Evolutionary conservation across 2,329 filamentous ascomycete species (phyloP).

Genomic region (Penicillium sclerotigenum): DNA sequence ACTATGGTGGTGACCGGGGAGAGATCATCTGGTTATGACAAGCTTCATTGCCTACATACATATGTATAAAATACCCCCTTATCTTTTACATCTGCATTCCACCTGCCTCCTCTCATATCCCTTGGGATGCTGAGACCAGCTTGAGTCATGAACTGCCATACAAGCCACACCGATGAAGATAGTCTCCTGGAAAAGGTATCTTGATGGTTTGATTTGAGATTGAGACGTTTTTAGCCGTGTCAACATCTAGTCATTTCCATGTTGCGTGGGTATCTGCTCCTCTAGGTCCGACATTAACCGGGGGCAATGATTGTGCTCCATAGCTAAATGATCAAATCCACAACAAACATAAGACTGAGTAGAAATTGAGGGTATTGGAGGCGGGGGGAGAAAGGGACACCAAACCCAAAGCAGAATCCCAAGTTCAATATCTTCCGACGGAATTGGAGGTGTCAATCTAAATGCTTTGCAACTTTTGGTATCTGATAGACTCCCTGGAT

Average conservation of each 20-base stretch:
- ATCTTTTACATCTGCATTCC: constrained; percentile 4
- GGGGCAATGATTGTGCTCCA: background rate
- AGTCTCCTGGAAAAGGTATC: background rate
- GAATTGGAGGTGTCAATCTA: too few species aligned
- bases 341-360: too few species aligned
- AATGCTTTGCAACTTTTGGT: too few species aligned
- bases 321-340: background rate
- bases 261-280: background rate
- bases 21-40: background rate
- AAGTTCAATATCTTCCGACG: too few species aligned
- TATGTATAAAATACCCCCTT: background rate
- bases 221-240: background rate
- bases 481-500: too few species aligned
- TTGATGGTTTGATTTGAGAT: background rate
- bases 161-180: background rate
- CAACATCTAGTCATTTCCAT: background rate
- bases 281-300: background rate
- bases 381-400: too few species aligned
- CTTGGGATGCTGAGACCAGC: background rate
- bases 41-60: background rate
- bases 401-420: too few species aligned
- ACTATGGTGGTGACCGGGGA: background rate
- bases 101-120: background rate
- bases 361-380: too few species aligned
- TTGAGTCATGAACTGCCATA: background rate